Percentiles rank a stretch among this genome's conserved stretches.
phyloP scores from a whole-genome alignment of 352 stramenopile genomes.

The Globisporangium megalacanthum region DNA sequence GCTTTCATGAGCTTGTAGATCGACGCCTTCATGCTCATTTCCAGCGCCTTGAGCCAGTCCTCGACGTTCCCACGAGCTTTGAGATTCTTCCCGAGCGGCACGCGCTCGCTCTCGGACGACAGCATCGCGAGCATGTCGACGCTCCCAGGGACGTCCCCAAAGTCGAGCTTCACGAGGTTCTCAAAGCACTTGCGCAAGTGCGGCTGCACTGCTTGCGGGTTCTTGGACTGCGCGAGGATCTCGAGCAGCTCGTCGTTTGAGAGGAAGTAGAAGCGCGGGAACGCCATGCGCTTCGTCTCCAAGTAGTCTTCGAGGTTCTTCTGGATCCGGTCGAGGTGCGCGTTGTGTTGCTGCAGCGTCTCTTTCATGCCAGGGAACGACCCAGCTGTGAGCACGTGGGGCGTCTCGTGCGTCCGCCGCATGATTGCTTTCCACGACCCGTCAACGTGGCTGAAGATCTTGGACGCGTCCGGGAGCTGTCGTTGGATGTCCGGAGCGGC shows the following conservation, averaged over 20 bases:
- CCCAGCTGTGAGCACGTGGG: constrained; percentile 78
- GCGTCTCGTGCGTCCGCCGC: constrained; percentile 81
- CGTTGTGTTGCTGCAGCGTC: constrained; percentile 79
- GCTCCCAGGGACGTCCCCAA: constrained; percentile 66
- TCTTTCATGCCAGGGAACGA: constrained; percentile 80
- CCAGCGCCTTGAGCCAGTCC: constrained; percentile 84
- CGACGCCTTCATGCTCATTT: constrained; percentile 88
- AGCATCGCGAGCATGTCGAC: constrained; percentile 95
- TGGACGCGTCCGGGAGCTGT: constrained; percentile 86
- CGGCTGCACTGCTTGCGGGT: constrained; percentile 91
- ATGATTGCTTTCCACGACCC: constrained; percentile 91
- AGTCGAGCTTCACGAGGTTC: constrained; percentile 77
- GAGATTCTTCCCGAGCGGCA: constrained; percentile 89
- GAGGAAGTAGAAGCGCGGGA: constrained; percentile 94
- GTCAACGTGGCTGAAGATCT: constrained; percentile 90
- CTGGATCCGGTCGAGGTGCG: constrained; percentile 87
- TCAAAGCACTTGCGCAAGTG: constrained; percentile 95
- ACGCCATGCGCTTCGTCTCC: constrained; percentile 91
- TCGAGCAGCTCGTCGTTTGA: constrained; percentile 94
- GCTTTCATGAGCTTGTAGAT: constrained; percentile 93
- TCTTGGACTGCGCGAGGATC: constrained; percentile 93
- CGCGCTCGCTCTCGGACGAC: constrained; percentile 85
- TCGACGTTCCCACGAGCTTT: constrained; percentile 89
- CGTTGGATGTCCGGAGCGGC: constrained; percentile 88
- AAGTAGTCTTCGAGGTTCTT: constrained; percentile 92